Evolutionary conservation across 2,329 filamentous ascomycete species (phyloP), one percentile per base, ranked within the genome.

Genomic region (Botrytis tulipae): DNA sequence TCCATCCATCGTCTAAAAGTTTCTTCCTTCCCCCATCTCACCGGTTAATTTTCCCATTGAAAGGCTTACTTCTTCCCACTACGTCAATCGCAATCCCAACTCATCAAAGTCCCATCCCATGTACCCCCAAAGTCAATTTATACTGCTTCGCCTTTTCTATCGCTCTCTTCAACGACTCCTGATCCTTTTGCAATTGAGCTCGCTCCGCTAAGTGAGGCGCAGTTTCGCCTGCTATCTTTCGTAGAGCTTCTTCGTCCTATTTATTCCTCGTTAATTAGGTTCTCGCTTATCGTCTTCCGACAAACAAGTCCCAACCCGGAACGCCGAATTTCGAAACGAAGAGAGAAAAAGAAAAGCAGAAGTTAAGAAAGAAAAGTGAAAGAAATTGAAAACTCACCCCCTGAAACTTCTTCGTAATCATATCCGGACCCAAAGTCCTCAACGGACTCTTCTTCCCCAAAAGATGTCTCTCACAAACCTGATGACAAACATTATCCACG

Each of bases 391-490:
- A 9, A 35, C 42, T 22, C 35, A 71, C 69, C 7, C n/a, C 37
- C 16, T 48, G 14, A 71, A 71, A 63, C 44, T 16, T 71, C 42
- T 16, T 48, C 16, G 35, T 71, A 37, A 71, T 60, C 57, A 71
- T 16, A 54, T 71, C 59, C 25, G 75, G 74, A 14, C 61, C 74
- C 22, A 77, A 77, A 37, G 73, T 62, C 10, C 62, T 70, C 37
- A 77, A 65, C 16, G 75, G 75, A 66, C 76, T 74, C 16, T 62
- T 60, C 3, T 48, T 32, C 9, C 76, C 76, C 40, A 77, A 70
- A 5, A 77, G 69, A 70, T 77, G 76, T 20, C 76, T 66, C 44
- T 77, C 76, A 25, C 76, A 72, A 37, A 77, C 74, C n/a, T 77
- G 76, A 37, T 75, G 62, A 42, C 71, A 75, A 35, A 78, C 67